A percentile compares a stretch with the other conserved stretches of the same genome.
Evolutionary conservation across 179 eudicot species (phyloP).

Genomic region (Sideroxylon spinosum): DNA sequence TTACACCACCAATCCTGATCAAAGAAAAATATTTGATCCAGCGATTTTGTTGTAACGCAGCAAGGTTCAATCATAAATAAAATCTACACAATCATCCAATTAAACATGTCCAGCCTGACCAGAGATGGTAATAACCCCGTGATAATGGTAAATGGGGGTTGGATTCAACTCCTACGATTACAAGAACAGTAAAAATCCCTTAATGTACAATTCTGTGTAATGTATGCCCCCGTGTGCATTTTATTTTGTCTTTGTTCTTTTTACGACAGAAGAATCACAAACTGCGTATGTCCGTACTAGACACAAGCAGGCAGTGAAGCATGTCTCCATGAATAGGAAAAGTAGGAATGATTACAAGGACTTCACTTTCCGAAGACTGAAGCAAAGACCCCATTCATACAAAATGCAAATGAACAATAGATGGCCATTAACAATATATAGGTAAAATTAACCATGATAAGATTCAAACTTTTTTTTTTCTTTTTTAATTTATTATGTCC

Average conservation of each 20-base stretch:
- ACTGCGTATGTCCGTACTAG: background rate
- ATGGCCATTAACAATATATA: background rate
- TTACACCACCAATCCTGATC: constrained; percentile 72
- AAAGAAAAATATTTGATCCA: constrained; percentile 20
- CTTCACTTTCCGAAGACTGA: background rate
- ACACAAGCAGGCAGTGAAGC: background rate
- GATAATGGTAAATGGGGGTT: background rate
- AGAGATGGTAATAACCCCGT: background rate
- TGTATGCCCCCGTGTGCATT: background rate
- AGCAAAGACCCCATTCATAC: background rate
- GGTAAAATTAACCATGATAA: background rate
- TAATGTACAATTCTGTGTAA: too few relatives aligned
- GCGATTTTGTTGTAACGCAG: constrained; percentile 5
- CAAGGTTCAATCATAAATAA: background rate
- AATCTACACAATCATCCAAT: background rate
- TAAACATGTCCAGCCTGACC: background rate
- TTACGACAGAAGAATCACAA: background rate
- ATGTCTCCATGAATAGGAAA: background rate
- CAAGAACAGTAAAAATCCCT: background rate
- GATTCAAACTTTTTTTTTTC: too few relatives aligned
- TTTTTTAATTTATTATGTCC: too few relatives aligned
- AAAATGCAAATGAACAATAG: background rate
- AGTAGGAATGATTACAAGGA: background rate
- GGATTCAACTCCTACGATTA: background rate
- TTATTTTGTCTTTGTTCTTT: too few relatives aligned